Conservation (phyloP, 139 green algal genomes). For the Edaphochlamys debaryana region DNA sequence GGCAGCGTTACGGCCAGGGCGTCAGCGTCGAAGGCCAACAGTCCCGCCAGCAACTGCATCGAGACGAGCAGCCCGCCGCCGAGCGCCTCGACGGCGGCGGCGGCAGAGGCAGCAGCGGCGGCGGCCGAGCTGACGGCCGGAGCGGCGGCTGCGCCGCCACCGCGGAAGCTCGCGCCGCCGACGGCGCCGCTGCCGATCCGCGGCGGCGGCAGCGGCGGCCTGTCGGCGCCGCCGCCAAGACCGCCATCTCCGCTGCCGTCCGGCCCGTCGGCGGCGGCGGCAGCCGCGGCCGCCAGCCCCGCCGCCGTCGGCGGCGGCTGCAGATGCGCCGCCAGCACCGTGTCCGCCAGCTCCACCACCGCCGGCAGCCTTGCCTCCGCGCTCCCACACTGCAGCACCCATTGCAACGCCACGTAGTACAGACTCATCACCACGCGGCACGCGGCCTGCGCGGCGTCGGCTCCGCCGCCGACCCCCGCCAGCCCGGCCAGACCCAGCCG, state of each 20-base stretch:
- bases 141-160: no score
- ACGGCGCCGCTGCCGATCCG: no score
- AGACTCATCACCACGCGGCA: slow-evolving; percentile 34
- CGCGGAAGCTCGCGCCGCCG: no score
- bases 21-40: slow-evolving; percentile 17
- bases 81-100: neutral
- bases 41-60: slow-evolving; percentile 30
- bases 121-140: no score
- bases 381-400: slow-evolving; percentile 41
- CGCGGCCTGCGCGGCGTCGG: neutral
- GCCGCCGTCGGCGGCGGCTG: neutral
- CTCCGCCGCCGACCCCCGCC: neutral
- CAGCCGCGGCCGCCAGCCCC: neutral
- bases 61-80: slow-evolving; percentile 31
- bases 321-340: slow-evolving; percentile 22
- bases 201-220: no score
- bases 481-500: no score
- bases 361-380: neutral
- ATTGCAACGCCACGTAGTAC: slow-evolving; percentile 42
- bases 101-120: neutral
- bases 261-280: neutral
- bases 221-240: neutral
- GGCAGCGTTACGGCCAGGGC: slow-evolving; percentile 32
- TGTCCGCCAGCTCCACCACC: slow-evolving; percentile 41
- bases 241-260: neutral